Evolutionary conservation across 1,284 basidiomycete genomes (phyloP).

Genomic region (Apiotrichum mycotoxinovorans): DNA sequence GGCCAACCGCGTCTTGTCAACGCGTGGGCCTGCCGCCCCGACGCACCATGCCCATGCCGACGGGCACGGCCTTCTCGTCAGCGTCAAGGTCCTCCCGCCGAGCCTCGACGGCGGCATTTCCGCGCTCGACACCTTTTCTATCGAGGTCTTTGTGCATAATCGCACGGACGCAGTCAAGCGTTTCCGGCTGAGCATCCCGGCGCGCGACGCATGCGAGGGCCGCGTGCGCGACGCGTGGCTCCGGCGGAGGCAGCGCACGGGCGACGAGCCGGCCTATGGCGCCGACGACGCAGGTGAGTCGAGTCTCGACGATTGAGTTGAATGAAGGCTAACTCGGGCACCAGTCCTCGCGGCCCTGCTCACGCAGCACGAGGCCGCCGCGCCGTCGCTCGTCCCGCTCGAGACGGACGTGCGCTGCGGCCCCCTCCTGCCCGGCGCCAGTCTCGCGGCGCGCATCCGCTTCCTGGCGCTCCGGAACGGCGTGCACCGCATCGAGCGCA

Average conservation of each 20-base stretch:
- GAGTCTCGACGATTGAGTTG: no score
- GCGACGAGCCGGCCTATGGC: conserved; percentile 24
- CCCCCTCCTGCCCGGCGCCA: conserved; percentile 71
- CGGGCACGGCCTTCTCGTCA: conserved; percentile 59
- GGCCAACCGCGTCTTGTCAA: conserved; percentile 11
- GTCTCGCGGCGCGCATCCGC: conserved; percentile 79
- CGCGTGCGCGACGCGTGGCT: conserved; percentile 28
- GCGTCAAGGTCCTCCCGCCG: conserved; percentile 61
- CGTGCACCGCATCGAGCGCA: conserved; percentile 68
- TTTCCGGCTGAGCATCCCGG: conserved; percentile 70
- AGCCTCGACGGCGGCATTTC: conserved; percentile 51
- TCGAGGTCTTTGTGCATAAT: conserved; percentile 87
- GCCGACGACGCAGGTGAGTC: conserved; percentile 30
- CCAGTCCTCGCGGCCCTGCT: conserved; percentile 41
- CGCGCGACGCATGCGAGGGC: conserved; percentile 51
- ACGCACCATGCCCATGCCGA: conserved; percentile 1
- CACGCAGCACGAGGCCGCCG: conserved; percentile 22
- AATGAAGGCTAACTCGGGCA: no score
- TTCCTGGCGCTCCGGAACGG: conserved; percentile 77
- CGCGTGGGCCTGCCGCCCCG: conserved; percentile 1
- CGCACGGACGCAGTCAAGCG: conserved; percentile 69
- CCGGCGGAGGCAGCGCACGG: conserved; percentile 15
- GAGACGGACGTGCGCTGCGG: conserved; percentile 78
- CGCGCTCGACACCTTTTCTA: conserved; percentile 68
- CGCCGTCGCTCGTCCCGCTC: conserved; percentile 64